phyloP scores from a whole-genome alignment of 345 rosid species.

The Lepidium didymum region DNA sequence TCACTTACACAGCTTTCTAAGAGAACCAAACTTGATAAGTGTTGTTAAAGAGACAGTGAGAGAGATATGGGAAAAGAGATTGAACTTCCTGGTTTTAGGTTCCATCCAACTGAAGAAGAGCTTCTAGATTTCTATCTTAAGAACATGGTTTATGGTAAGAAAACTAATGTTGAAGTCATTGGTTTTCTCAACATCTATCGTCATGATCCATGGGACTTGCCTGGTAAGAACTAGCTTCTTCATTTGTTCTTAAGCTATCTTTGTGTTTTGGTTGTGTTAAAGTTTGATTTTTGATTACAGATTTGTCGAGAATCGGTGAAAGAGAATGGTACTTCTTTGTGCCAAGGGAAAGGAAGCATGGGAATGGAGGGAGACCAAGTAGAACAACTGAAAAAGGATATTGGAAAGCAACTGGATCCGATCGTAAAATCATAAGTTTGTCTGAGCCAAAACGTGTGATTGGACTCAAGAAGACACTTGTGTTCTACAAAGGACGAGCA shows the following conservation, averaged over 20 bases:
- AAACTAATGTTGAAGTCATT: conserved; percentile 42
- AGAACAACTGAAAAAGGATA: conserved; percentile 79
- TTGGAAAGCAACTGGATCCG: conserved; percentile 98
- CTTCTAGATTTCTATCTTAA: conserved; percentile 79
- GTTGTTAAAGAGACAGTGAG: not conserved
- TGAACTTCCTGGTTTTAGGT: conserved; percentile 81
- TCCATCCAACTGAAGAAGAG: conserved; percentile 95
- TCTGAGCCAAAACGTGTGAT: conserved; percentile 62
- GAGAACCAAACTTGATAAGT: conserved; percentile 12
- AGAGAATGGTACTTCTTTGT: conserved; percentile 96
- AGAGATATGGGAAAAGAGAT: conserved; percentile 32
- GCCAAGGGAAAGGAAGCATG: conserved; percentile 84
- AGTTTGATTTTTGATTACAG: conserved; percentile 26
- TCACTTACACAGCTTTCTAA: conserved; percentile 11
- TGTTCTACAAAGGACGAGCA: conserved; percentile 85
- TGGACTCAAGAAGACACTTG: conserved; percentile 85
- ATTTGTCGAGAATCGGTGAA: conserved; percentile 67
- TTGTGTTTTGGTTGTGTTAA: not conserved
- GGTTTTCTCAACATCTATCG: conserved; percentile 65
- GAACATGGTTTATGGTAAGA: conserved; percentile 55
- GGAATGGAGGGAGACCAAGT: conserved; percentile 80
- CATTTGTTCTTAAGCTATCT: not conserved
- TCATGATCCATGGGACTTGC: conserved; percentile 77
- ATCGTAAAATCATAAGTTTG: conserved; percentile 61
- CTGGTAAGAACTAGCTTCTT: conserved; percentile 35